Percentiles rank a stretch among this genome's conserved stretches.
phyloP scores from a whole-genome alignment of 768 basidiomycete genomes.

The Gelatoporia subvermispora region DNA sequence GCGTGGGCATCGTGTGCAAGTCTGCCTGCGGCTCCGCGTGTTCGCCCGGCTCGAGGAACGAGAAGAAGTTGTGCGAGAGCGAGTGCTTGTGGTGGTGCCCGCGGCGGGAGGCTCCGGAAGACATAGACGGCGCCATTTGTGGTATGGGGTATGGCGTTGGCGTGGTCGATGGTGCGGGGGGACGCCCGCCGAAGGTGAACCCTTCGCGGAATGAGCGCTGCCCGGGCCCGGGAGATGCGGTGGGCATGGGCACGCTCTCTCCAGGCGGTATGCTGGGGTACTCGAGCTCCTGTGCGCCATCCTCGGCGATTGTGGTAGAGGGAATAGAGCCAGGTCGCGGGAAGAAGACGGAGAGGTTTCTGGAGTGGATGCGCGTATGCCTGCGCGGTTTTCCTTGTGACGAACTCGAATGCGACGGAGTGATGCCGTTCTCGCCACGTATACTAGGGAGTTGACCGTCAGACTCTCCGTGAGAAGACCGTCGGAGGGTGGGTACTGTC shows the following conservation, averaged over 20 bases:
- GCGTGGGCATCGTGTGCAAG: conserved; percentile 54
- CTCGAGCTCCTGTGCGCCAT: conserved; percentile 48
- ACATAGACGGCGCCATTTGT: conserved; percentile 19
- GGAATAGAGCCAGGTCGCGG: conserved; percentile 70
- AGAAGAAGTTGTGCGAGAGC: conserved; percentile 91
- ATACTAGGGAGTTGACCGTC: conserved; percentile 11
- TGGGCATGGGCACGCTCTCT: conserved; percentile 39
- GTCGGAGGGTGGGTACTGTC: conserved; percentile 7
- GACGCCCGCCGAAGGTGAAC: conserved; percentile 64
- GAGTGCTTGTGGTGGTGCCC: conserved; percentile 95
- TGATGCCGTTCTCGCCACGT: conserved; percentile 9
- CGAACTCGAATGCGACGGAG: conserved; percentile 12
- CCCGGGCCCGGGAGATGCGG: conserved; percentile 35
- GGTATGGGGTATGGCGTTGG: conserved; percentile 20
- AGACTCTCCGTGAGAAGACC: conserved; percentile 13
- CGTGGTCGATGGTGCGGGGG: conserved; percentile 29
- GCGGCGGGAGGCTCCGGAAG: conserved; percentile 38
- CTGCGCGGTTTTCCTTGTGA: conserved; percentile 30
- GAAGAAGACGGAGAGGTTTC: conserved; percentile 90
- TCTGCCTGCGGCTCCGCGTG: conserved; percentile 24
- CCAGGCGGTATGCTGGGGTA: conserved; percentile 10
- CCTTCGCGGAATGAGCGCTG: conserved; percentile 41
- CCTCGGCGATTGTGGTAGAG: conserved; percentile 60
- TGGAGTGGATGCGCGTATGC: conserved; percentile 79
- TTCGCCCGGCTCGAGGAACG: conserved; percentile 80